Percentiles rank a stretch among this genome's conserved stretches.
phyloP scores from a whole-genome alignment of 139 green algal species.

The Yamagishiella unicocca region DNA sequence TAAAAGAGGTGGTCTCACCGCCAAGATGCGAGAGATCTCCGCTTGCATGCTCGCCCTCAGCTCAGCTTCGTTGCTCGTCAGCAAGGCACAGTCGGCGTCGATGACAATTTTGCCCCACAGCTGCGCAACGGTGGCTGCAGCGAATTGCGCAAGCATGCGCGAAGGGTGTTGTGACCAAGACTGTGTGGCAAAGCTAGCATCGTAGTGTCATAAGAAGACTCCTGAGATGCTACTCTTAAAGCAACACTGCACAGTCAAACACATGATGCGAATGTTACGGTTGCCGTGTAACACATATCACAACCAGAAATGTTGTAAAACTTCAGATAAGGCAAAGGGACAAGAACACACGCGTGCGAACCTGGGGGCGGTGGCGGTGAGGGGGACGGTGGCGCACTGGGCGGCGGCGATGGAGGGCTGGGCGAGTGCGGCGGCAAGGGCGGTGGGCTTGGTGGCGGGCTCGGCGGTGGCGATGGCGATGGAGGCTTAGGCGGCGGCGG shows the following conservation, averaged over 20 bases:
- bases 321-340: not conserved
- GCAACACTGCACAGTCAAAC: not conserved
- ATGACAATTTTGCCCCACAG: not conserved
- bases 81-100: not conserved
- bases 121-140: not conserved
- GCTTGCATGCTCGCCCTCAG: not conserved
- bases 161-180: no score
- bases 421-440: not conserved
- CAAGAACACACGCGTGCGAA: not conserved
- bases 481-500: not conserved
- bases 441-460: not conserved
- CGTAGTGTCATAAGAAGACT: not conserved
- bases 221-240: not conserved
- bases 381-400: not conserved
- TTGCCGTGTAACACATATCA: not conserved
- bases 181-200: not conserved
- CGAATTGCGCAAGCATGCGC: no score
- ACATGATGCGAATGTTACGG: not conserved
- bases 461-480: no score
- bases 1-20: not conserved
- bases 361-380: not conserved
- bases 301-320: not conserved
- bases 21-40: not conserved
- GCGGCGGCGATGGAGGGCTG: not conserved
- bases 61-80: not conserved